Evolutionary conservation across 2,329 filamentous ascomycete species (phyloP), one percentile per base, ranked within the genome.

Genomic region (Penicillium sp.): DNA sequence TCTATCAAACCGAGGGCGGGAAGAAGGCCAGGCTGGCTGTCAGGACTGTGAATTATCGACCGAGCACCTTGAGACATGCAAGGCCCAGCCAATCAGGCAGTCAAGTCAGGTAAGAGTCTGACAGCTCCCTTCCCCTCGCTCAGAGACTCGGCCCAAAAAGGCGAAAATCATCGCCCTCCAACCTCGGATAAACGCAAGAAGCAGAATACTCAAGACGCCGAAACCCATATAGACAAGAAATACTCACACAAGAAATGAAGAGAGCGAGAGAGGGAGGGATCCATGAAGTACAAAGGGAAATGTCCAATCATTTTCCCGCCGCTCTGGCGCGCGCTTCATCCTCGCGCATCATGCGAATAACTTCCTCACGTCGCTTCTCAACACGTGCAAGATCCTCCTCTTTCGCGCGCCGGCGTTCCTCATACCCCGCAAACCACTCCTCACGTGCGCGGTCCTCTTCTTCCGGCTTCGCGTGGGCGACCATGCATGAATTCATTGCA

Each of bases 401-500:
- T 38, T 86, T 79, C 74, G 89, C 86, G 57, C 79, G 79, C 67
- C 86, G 84, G 56, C 93, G 82, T 77, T 91, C 85, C 67, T 90
- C 81, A 51, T 90, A 84, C 62, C 85, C 82, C 51, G 86, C 85
- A 75, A 97, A 97, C 94, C 94, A 99, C 73, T 97, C 92, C 75
- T 92, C 90, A 52, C 94, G 82, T 62, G 94, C 94, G 25, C 86
- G 87, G 78, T 99, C 94, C 75, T 95, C 85, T 73, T 95, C 91
- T 54, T 84, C 86, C 62, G 87, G 89, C 63, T 90, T 95, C 55
- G 93, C 93, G 78, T 95, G 89, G 56, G 82, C 77, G 66, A 93
- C 82, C 92, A 99, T 97, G 80, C 94, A 99, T 61, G 81, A 82
- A 78, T 99, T 99, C 94, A 99, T 99, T 37, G 83, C 82, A 62